Conservation (phyloP, 2,329 filamentous ascomycete species). For the Microsporum ferrugineum region DNA sequence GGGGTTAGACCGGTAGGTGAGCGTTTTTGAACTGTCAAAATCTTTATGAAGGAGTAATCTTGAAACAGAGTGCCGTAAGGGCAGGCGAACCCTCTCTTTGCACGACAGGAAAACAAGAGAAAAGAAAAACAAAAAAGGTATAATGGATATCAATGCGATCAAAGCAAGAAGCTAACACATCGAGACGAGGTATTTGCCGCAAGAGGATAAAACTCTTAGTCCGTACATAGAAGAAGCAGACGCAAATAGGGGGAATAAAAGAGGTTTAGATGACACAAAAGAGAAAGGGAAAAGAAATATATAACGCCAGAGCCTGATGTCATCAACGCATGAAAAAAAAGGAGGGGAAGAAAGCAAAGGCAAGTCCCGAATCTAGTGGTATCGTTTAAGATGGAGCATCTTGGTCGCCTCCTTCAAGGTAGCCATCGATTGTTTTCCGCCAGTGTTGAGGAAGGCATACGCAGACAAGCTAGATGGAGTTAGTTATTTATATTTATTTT, state of each 20-base stretch:
- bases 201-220: not conserved
- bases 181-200: not conserved
- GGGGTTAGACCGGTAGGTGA: too few species aligned
- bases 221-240: not conserved
- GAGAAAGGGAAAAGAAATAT: not conserved
- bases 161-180: not conserved
- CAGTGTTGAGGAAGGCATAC: conserved; percentile 92
- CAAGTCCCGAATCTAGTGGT: not conserved
- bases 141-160: not conserved
- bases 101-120: not conserved
- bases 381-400: conserved; percentile 15
- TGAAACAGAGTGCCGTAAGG: too few species aligned
- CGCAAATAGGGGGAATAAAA: not conserved
- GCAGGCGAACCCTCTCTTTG: not conserved
- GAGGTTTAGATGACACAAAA: not conserved
- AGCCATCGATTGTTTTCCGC: conserved; percentile 91
- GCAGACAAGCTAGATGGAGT: conserved; percentile 55
- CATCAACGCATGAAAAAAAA: conserved; percentile 3
- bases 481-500: conserved; percentile 1
- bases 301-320: conserved; percentile 4
- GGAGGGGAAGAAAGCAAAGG: not conserved
- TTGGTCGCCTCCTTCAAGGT: conserved; percentile 28
- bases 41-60: too few species aligned
- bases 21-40: too few species aligned
- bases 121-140: not conserved